These are phyloP conservation scores for Aspergillus carlsbadensis DNA, from an alignment of 495 filamentous ascomycete species.

Conservation along the genomic window DNA sequence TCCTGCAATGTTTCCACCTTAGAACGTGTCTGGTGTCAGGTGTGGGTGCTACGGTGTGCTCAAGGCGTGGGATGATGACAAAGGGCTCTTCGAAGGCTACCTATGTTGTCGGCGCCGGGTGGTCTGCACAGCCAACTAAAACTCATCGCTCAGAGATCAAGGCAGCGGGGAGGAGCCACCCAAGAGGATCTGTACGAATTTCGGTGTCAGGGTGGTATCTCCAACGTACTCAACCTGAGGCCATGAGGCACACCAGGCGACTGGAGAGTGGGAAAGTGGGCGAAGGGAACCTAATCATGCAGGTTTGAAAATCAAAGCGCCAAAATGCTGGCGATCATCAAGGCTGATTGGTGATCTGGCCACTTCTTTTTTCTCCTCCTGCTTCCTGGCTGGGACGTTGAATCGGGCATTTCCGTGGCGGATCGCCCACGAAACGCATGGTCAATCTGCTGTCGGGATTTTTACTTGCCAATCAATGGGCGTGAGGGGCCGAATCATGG, in stretches of 20 bases:
- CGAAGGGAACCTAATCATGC: constrained; percentile 9
- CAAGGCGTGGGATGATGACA: constrained; percentile 10
- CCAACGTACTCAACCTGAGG: constrained; percentile 12
- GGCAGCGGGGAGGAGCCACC: not conserved
- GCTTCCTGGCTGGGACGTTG: constrained; percentile 9
- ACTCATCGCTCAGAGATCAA: not conserved
- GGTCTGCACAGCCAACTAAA: constrained; percentile 11
- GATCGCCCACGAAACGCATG: constrained; percentile 34
- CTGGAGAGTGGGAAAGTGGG: not conserved
- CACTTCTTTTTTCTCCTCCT: constrained; percentile 14
- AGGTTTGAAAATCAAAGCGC: constrained; percentile 18
- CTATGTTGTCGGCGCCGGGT: not conserved
- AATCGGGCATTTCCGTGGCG: constrained; percentile 42
- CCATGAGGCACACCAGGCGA: constrained; percentile 9
- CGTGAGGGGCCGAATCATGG: constrained; percentile 4
- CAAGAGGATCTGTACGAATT: not conserved
- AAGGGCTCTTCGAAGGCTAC: not conserved
- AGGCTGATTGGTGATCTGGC: constrained; percentile 16
- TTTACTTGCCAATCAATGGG: constrained; percentile 36
- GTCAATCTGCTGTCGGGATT: constrained; percentile 26
- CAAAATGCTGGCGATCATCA: constrained; percentile 10
- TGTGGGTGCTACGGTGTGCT: not conserved
- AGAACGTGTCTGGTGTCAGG: not conserved
- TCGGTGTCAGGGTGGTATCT: not conserved
- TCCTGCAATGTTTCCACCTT: not conserved